Conservation (phyloP, 23 red algal species). For the Rhodosorus marinus region DNA sequence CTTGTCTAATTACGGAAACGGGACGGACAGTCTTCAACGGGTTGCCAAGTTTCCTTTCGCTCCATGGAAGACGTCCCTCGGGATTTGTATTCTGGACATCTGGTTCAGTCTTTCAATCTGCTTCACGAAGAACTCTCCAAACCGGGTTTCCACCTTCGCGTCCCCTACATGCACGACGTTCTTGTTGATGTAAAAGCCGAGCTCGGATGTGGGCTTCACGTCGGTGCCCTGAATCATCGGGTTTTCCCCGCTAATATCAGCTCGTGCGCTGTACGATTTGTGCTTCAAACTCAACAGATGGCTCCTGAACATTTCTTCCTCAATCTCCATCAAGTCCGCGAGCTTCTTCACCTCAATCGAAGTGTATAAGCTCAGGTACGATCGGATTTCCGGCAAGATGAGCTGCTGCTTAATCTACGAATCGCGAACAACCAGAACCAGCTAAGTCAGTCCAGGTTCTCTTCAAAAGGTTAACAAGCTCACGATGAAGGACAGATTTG, state of each 20-base stretch:
- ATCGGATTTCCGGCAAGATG: conserved; percentile 51
- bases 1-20: too few species aligned
- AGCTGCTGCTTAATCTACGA: conserved; percentile 44
- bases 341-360: conserved; percentile 86
- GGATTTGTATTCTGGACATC: conserved; percentile 15
- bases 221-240: conserved; percentile 2
- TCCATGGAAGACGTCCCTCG: neutral
- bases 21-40: too few species aligned
- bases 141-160: conserved; percentile 23
- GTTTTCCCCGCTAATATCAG: conserved; percentile 25
- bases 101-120: conserved; percentile 57
- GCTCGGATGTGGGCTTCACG: neutral
- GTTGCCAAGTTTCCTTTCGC: too few species aligned
- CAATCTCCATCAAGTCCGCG: conserved; percentile 71
- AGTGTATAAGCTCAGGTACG: conserved; percentile 73
- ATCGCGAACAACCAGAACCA: too few species aligned
- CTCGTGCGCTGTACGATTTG: too few species aligned
- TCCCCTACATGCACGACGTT: conserved; percentile 65
- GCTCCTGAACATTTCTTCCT: conserved; percentile 22
- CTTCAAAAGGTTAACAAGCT: too few species aligned
- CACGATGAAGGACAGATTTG: neutral
- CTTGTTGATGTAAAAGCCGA: conserved; percentile 42
- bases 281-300: conserved; percentile 70
- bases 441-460: too few species aligned
- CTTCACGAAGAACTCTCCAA: conserved; percentile 77